These are phyloP conservation scores for Akanthomyces uredinophilus DNA, from an alignment of 2,329 filamentous ascomycete genomes.

Conservation along the genomic window DNA sequence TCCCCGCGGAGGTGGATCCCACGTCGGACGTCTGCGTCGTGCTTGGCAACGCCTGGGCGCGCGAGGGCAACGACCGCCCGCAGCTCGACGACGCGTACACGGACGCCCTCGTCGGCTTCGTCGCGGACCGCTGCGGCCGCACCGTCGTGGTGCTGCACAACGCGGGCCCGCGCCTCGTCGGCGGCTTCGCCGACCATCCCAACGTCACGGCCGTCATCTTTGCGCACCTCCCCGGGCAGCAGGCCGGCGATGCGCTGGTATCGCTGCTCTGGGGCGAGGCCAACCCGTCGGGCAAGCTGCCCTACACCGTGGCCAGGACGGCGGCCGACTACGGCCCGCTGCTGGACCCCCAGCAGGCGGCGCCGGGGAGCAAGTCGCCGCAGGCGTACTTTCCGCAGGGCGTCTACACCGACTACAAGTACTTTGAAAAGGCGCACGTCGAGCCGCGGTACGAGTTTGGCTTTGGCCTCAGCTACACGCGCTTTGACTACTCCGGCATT, in stretches of 20 bases:
- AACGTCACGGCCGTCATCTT: constrained; percentile 62
- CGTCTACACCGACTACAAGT: constrained; percentile 49
- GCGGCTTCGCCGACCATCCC: constrained; percentile 55
- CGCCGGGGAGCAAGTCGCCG: constrained; percentile 45
- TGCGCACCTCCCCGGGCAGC: constrained; percentile 60
- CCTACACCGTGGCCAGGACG: constrained; percentile 55
- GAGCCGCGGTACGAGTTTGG: constrained; percentile 51
- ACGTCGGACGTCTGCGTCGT: constrained; percentile 61
- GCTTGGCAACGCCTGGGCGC: constrained; percentile 63
- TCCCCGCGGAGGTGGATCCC: constrained; percentile 42
- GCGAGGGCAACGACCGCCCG: constrained; percentile 64
- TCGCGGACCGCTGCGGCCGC: constrained; percentile 54
- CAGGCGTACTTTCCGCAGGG: constrained; percentile 50
- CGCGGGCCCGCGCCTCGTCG: constrained; percentile 55
- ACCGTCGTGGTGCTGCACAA: constrained; percentile 63
- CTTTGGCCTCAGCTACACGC: constrained; percentile 52
- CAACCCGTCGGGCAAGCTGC: constrained; percentile 53
- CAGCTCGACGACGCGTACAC: constrained; percentile 61
- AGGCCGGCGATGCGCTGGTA: constrained; percentile 51
- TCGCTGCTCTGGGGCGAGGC: constrained; percentile 53
- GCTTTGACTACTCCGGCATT: constrained; percentile 45
- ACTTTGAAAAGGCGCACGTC: constrained; percentile 45
- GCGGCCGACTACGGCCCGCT: constrained; percentile 50
- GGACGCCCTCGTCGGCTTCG: constrained; percentile 50
- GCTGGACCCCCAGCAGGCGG: constrained; percentile 34